Evolutionary conservation across 139 green algal species (phyloP).

Genomic region (Ettlia oleoabundans): DNA sequence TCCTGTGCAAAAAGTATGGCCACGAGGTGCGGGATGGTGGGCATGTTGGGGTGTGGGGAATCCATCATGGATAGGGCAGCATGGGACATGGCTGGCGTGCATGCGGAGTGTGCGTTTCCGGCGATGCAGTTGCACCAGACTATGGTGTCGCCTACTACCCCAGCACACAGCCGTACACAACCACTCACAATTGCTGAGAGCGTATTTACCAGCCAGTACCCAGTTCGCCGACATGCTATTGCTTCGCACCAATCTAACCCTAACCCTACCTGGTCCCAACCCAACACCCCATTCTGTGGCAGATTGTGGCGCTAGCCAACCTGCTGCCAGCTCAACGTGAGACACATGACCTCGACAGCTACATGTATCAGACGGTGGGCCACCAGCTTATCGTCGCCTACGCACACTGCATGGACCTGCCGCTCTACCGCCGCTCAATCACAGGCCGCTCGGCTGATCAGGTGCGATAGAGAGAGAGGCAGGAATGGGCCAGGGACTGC

Average conservation of each 20-base stretch:
- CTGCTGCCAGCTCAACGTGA: conserved; percentile 62
- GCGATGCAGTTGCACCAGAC: too few species aligned
- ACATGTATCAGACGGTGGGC: conserved; percentile 97
- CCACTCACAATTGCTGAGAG: too few species aligned
- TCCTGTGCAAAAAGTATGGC: conserved; percentile 61
- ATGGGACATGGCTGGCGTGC: neutral
- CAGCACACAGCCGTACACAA: too few species aligned
- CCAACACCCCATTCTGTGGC: neutral
- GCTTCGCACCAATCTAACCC: too few species aligned
- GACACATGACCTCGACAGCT: conserved; percentile 91
- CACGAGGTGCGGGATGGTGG: conserved; percentile 61
- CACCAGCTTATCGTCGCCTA: conserved; percentile 87
- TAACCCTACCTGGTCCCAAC: neutral
- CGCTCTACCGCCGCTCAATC: conserved; percentile 83
- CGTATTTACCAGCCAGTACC: too few species aligned
- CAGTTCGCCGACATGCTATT: too few species aligned
- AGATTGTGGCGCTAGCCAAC: conserved; percentile 80
- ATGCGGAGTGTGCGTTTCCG: too few species aligned
- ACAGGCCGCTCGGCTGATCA: conserved; percentile 60
- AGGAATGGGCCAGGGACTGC: too few species aligned
- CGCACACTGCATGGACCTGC: conserved; percentile 82
- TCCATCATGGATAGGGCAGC: neutral
- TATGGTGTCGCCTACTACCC: too few species aligned
- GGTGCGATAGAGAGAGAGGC: conserved; percentile 27
- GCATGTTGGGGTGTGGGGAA: too few species aligned